Evolutionary conservation across 495 filamentous ascomycete species (phyloP), one percentile per base, ranked within the genome.

Genomic region (Pseudomonodictys pantanalensis): DNA sequence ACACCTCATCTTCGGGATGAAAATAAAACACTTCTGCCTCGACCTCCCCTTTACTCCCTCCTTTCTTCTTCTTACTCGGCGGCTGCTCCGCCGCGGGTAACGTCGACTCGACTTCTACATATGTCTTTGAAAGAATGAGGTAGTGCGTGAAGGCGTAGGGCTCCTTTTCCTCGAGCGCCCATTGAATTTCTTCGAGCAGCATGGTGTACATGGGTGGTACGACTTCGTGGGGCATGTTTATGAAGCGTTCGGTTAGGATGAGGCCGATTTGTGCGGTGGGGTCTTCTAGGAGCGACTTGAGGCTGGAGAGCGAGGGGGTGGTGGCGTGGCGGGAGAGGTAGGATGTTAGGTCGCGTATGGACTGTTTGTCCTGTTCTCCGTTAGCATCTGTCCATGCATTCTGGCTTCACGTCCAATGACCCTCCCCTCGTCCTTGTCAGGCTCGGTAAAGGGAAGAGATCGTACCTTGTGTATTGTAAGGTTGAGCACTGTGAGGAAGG

Each of bases 161-260:
- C 71, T 97, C 91, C 66, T 87, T 88, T 63, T 97, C 92, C 66
- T 93, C 85, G 4, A 95, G 73, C 2, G 95, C 95, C 77, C 87
- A 91, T 60, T 86, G 78, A 58, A 97, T 89, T 79, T 99, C 95
- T 70, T 96, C 91, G 33, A 88, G 78, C 32, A 99, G 81, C 90
- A 96, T 95, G 61, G 79, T 85, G 81, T 97, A 97, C 91, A 99
- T 92, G 9, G 95, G 92, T 30, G 95, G 93, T 20, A 92, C 80
- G 48, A 95, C 84, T 74, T 97, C 88, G 24, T 88, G 78, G 17
- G 95, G 95, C 78, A 96, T 90, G 75, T 99, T 99, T 78, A 97
- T 88, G 58, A 97, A 72, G 15, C 93, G 83, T 72, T 99, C 95
- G 0, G 90, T 88, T 25, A 99, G 77, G 38, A 99, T 83, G 6